A percentile compares a stretch with the other conserved stretches of the same genome.
Evolutionary conservation across 2,329 filamentous ascomycete species (phyloP).

Genomic region (Fusarium lateritium): DNA sequence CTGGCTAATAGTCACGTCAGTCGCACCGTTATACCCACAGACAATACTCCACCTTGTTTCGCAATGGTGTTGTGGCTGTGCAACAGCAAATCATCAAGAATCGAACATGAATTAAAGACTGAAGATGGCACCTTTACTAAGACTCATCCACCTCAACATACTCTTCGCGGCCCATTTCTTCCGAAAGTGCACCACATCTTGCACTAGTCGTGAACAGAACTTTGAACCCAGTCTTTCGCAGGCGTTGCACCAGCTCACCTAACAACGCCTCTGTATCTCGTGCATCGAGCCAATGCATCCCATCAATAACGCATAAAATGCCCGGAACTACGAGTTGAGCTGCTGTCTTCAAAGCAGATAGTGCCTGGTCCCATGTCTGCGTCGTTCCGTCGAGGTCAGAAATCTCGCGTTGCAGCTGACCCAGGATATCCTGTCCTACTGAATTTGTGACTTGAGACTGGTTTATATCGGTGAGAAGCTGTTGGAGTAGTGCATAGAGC

Average conservation of each 20-base stretch:
- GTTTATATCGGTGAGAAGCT: neutral
- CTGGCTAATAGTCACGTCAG: conserved; percentile 17
- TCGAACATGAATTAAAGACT: neutral
- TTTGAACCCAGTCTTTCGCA: neutral
- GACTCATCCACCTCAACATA: neutral
- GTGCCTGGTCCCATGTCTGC: neutral
- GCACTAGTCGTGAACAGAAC: conserved; percentile 10
- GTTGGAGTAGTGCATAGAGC: neutral
- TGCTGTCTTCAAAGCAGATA: neutral
- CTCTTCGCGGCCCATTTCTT: neutral
- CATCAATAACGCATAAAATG: conserved; percentile 4
- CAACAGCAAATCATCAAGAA: too few species aligned
- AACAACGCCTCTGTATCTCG: neutral
- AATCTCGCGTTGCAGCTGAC: neutral
- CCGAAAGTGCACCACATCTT: neutral
- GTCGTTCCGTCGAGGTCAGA: neutral
- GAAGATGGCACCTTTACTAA: neutral
- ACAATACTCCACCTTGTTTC: conserved; percentile 13
- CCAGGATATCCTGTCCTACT: neutral
- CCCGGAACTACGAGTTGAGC: neutral
- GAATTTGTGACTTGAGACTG: neutral
- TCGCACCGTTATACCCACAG: neutral
- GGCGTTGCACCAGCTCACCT: neutral
- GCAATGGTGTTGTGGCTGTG: neutral
- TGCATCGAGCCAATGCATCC: conserved; percentile 16